These are phyloP conservation scores for Flaveria floridana DNA, from an alignment of 140 eudicot genomes.

Conservation along the genomic window DNA sequence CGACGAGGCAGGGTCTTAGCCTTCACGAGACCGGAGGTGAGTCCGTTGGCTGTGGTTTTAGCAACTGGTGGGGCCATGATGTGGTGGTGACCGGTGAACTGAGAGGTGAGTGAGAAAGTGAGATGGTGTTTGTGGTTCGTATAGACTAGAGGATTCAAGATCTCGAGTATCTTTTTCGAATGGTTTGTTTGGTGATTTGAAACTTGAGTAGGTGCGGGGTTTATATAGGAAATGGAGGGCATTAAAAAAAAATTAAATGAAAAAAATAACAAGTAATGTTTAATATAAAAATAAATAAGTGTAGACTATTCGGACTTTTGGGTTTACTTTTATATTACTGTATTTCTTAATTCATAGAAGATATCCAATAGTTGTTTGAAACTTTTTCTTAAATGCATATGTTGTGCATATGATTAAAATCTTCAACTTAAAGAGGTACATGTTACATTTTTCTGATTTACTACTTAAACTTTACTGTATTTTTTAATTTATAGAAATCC, in stretches of 20 bases:
- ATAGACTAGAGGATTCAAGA: background rate
- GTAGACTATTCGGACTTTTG: too few species aligned
- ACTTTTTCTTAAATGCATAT: too few species aligned
- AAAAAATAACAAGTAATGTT: too few species aligned
- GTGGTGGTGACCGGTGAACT: background rate
- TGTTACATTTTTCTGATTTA: too few species aligned
- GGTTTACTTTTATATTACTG: too few species aligned
- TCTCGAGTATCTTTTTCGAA: background rate
- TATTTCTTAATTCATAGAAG: too few species aligned
- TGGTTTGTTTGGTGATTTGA: constrained; percentile 22
- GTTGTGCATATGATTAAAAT: too few species aligned
- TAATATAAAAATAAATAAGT: background rate
- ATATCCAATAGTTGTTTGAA: too few species aligned
- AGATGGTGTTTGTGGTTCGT: background rate
- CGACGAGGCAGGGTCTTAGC: constrained; percentile 42
- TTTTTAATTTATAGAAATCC: too few species aligned
- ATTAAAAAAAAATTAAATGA: background rate
- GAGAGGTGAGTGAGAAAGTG: background rate
- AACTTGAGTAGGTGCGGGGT: constrained; percentile 9
- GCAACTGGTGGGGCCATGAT: constrained; percentile 41
- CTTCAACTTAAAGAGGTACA: too few species aligned
- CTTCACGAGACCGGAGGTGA: background rate
- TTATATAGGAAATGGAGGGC: constrained; percentile 31
- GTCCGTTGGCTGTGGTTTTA: background rate
- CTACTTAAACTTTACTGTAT: too few species aligned